Base-by-base conservation (phyloP, 306 rosid genomes). In the Medicago truncatula region DNA sequence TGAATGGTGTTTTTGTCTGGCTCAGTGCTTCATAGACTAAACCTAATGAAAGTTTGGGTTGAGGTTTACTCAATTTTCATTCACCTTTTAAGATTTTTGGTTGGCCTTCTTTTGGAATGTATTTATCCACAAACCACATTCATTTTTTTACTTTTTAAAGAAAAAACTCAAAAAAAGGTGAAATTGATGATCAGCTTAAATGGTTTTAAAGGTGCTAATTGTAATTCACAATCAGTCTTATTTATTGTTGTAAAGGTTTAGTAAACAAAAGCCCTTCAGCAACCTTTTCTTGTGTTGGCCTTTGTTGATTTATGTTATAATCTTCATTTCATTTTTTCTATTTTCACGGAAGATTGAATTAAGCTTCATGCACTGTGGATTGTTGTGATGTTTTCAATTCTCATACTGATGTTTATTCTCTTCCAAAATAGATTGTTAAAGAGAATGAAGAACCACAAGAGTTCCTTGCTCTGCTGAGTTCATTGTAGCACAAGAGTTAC, bases 391-490 rank as follows among this genome's bases (percentile, higher is more conserved):
- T 49, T 56, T 40, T 39, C 53, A 28, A 18, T 67, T 75, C 73
- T 82, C 40, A 57, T 57, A 67, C 54, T 75, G 79, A 75, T 64
- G 3, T 7, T 12, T 80, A 39, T 28, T 85, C 46, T 63, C 64
- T 46, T 86, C 15, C 74, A 25, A 75, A 80, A 79, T 84, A 93
- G 98, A 75, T 86, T 75, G 88, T 91, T 66, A 88, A 83, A 83
- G 93, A 93, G 85, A 87, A 86, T 61, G 96, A 91, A 88, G 98
- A 93, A 76, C 87, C 98, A 0, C 72, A 13, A n/a, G 97, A 89
- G 69, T 87, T 93, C 83, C 89, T 80, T 21, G 85, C 88, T 62
- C 80, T 88, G 60, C 74, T 93, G 84, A 85, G 82, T 70, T 85
- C 68, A 69, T 87, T 90, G 89, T 82, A 85, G 96, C 57, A 17